These are phyloP conservation scores for Gliomastix tumulicola DNA, from an alignment of 2,329 filamentous ascomycete species.

Conservation along the genomic window DNA sequence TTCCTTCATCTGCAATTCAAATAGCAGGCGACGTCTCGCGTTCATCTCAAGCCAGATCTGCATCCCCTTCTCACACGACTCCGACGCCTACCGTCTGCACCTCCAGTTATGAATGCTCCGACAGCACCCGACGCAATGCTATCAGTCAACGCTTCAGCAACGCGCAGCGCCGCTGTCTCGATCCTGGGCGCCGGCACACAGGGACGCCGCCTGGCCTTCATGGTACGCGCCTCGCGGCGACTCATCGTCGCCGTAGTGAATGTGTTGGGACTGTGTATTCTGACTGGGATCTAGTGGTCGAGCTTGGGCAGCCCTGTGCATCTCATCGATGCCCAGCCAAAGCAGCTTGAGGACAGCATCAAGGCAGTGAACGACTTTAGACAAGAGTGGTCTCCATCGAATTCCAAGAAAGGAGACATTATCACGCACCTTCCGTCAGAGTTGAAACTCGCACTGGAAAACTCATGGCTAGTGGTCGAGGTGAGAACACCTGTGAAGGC, in stretches of 20 bases:
- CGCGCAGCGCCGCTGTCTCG: slow-evolving; percentile 10
- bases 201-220: slow-evolving; percentile 19
- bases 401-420: slow-evolving; percentile 9
- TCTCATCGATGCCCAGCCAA: slow-evolving; percentile 15
- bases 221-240: slow-evolving; percentile 13
- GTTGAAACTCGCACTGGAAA: slow-evolving; percentile 10
- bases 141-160: slow-evolving; percentile 5
- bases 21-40: too few relatives aligned
- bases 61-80: too few relatives aligned
- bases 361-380: slow-evolving; percentile 15
- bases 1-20: too few relatives aligned
- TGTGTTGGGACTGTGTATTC: too few relatives aligned
- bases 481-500: too few relatives aligned
- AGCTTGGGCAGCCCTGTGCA: slow-evolving; percentile 18
- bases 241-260: neutral
- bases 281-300: slow-evolving; percentile 21
- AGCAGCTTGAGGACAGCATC: slow-evolving; percentile 16
- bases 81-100: too few relatives aligned
- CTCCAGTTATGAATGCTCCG: too few relatives aligned
- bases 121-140: neutral
- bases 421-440: slow-evolving; percentile 10
- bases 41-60: too few relatives aligned
- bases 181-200: slow-evolving; percentile 21
- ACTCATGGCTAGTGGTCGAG: slow-evolving; percentile 18
- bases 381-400: slow-evolving; percentile 1